Percentiles rank a stretch among this genome's conserved stretches.
Conservation (phyloP, 345 rosid species). For the Zanthoxylum bungeanum region DNA sequence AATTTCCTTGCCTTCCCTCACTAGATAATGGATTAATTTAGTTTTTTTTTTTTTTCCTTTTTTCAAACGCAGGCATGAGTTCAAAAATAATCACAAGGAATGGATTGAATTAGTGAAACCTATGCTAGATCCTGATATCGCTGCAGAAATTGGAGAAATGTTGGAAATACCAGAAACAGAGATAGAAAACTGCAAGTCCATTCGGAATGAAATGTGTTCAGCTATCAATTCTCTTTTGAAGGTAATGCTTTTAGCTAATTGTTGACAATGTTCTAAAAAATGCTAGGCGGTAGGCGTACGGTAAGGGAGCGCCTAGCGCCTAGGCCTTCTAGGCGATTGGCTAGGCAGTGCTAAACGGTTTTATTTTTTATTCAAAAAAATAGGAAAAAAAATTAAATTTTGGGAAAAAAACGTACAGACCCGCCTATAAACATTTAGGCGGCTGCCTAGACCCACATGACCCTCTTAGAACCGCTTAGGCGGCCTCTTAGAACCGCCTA, state of each 20-base stretch:
- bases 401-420: no score
- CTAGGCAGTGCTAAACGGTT: no score
- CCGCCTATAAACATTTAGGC: no score
- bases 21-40: conserved; percentile 3
- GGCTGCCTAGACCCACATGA: no score
- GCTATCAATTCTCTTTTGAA: conserved; percentile 75
- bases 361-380: no score
- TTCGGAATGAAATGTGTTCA: conserved; percentile 69
- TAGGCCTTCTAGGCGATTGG: no score
- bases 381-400: no score
- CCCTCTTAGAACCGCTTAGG: no score
- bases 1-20: background rate
- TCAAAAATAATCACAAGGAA: conserved; percentile 56
- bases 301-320: no score
- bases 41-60: conserved; percentile 16
- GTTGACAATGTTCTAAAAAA: no score
- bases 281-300: no score
- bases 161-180: conserved; percentile 42
- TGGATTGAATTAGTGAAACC: conserved; percentile 80
- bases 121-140: conserved; percentile 52
- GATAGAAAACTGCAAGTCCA: conserved; percentile 59
- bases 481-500: no score
- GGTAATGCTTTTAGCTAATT: conserved; percentile 38
- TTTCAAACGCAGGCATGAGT: conserved; percentile 62
- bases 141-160: conserved; percentile 41